Evolutionary conservation across 2,329 filamentous ascomycete genomes (phyloP), one percentile per base, ranked within the genome.

Genomic region (Madurella mycetomatis): DNA sequence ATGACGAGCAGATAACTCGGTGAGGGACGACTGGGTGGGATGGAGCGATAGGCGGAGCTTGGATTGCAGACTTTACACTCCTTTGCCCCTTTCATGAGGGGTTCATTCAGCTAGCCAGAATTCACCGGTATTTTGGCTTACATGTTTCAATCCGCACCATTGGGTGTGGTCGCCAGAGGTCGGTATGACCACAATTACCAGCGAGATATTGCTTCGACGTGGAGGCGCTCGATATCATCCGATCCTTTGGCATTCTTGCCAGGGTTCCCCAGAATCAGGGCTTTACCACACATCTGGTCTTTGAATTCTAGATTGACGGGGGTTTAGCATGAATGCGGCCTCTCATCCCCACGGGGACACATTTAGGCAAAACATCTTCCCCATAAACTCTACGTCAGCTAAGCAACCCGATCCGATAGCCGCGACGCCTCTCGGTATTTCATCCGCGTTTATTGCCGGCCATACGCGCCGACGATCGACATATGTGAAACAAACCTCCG

Each of bases 241-340:
- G 25, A 25, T 25, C 4, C 25, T 25, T 25, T 25, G 25, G 25
- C 25, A 25, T 25, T 25, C 25, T 7, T 25, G 25, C 25, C 25
- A 25, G 25, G 25, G 25, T 7, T 25, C 7, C 25, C 25, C 25
- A 25, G 25, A 25, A 25, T 25, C 25, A 3, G 25, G 25, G 4
- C 25, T 7, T 25, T 25, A 25, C 25, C 25, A 25, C 25, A 25
- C 25, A 25, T 7, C 25, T 25, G 25, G 25, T 25, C 25, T 25
- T 25, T 25, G 25, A 25, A 25, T 25, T 25, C 40, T 34, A 56
- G 49, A 56, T 52, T 52, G 46, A 19, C 13, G 55, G 31, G 69
- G 68, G 48, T 70, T 62, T 19, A 72, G 67, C 41, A 57, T 74
- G 52, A 57, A 57, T 57, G 34, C 31, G 25, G 41, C 39, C 32